Conservation (phyloP, 1,139 yeast species). For the Kodamaea fungicola region DNA sequence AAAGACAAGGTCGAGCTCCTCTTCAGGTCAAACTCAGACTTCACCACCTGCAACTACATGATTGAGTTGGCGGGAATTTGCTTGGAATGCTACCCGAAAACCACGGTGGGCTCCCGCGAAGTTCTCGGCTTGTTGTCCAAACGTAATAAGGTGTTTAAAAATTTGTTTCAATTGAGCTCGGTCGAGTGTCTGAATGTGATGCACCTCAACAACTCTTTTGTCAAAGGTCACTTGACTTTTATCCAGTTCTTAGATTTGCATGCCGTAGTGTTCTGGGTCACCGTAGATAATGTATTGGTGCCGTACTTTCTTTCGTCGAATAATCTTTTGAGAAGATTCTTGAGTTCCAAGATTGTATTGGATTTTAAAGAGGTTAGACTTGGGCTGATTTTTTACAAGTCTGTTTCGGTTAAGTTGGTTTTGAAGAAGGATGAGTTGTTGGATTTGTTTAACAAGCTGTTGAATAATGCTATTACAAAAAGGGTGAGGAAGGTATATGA, state of each 20-base stretch:
- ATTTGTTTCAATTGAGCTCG: slow-evolving; percentile 4
- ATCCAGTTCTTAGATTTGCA: slow-evolving; percentile 5
- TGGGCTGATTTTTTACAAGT: neutral
- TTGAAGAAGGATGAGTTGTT: slow-evolving; percentile 1
- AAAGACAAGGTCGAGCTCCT: neutral
- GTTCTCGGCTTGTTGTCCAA: neutral
- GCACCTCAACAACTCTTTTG: slow-evolving; percentile 1
- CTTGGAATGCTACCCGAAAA: neutral
- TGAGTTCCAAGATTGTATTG: neutral
- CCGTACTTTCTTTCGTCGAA: neutral
- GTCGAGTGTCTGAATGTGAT: neutral
- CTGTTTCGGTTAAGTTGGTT: neutral
- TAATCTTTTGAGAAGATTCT: no score
- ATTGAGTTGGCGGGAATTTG: neutral
- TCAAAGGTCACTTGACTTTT: slow-evolving; percentile 3
- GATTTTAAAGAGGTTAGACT: neutral
- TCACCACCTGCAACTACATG: slow-evolving; percentile 3
- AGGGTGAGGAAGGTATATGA: neutral
- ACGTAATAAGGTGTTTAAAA: slow-evolving; percentile 2
- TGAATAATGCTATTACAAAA: neutral
- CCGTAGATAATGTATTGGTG: neutral
- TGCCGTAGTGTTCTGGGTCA: slow-evolving; percentile 8
- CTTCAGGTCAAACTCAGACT: slow-evolving; percentile 3
- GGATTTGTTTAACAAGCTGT: neutral
- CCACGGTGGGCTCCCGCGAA: neutral